Base-by-base conservation (phyloP, 805 yeast species). In the Yamadazyma ubonensis region DNA sequence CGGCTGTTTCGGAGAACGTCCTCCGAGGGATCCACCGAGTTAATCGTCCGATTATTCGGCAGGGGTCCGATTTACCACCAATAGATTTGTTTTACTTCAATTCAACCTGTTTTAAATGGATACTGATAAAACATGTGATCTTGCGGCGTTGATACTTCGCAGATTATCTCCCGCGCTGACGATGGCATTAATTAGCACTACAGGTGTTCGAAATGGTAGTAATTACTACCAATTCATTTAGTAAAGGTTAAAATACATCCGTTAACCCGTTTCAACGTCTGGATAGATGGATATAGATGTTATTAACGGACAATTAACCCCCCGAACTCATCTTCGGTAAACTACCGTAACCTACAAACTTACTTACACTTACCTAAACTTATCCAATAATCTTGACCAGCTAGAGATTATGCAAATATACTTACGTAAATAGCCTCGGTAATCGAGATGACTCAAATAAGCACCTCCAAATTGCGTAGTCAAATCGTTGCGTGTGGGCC, bases 381-480 rank as follows among this genome's bases (percentile, higher is more conserved):
- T n/a, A n/a, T n/a, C n/a, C n/a, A n/a, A n/a, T n/a, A n/a, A n/a
- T n/a, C n/a, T n/a, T n/a, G n/a, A n/a, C n/a, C n/a, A n/a, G n/a
- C n/a, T n/a, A n/a, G n/a, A 23, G 26, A 23, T 23, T 23, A 23
- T 23, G 26, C 26, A 23, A 23, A 23, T 10, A 10, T 10, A 4
- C 26, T 23, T 23, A 23, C 26, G 26, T 23, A 23, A 21, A 33
- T 33, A 25, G 15, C 37, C 37, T 33, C 37, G 37, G 37, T 22
- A 33, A 33, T 25, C 16, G 26, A 33, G 20, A 33, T 33, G 37
- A 33, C 37, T 33, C 37, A 33, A 33, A 32, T 10, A 32, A 32
- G 6, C 10, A 31, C n/a, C 20, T 12, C 33, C 22, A 19, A 20
- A 20, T n/a, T 32, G 35, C 33, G 35, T 32, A 32, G 35, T 14